Evolutionary conservation across 2,329 filamentous ascomycete species (phyloP), one percentile per base, ranked within the genome.

Genomic region (Verticillium dahliae): DNA sequence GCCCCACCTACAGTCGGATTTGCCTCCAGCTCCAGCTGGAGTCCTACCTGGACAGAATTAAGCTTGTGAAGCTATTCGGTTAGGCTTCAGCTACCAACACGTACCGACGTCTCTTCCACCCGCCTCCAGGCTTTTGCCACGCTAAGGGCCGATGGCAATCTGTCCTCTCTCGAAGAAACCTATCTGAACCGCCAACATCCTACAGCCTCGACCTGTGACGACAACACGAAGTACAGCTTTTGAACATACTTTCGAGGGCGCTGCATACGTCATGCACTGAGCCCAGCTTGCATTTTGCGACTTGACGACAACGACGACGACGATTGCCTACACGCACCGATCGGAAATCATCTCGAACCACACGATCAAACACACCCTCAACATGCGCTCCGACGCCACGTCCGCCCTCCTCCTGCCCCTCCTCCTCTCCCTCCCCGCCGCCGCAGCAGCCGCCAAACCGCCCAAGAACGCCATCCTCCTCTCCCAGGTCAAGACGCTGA

Each of bases 401-500:
- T 57, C 65, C 59, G 56, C 67, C 59, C 10, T 67, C 59, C 62
- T 67, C 60, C 63, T 66, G 27, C 27, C 27, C 27, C 27, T 27
- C 50, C 56, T 65, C 61, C 61, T 65, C 60, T 39, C 18, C 56
- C 65, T 73, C 45, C 69, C 70, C 15, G 55, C 67, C 58, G 67
- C 72, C 58, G 27, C 56, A 59, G 55, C 56, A 58, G 55, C 60
- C 50, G 56, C 68, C 62, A 61, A 68, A 56, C 70, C 71, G 7
- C 77, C 81, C 62, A 78, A 76, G 45, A 75, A 84, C 69, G 83
- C 83, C 62, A 81, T 86, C 70, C 80, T 83, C 62, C 80, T 86
- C 67, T 85, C 82, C 33, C 69, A 80, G 2, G 89, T 98, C 61
- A 85, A 91, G 67, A 82, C 89, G 57, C 84, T 98, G 50, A 97